Evolutionary conservation across 805 yeast species (phyloP).

Genomic region (Lachancea thermotolerans): DNA sequence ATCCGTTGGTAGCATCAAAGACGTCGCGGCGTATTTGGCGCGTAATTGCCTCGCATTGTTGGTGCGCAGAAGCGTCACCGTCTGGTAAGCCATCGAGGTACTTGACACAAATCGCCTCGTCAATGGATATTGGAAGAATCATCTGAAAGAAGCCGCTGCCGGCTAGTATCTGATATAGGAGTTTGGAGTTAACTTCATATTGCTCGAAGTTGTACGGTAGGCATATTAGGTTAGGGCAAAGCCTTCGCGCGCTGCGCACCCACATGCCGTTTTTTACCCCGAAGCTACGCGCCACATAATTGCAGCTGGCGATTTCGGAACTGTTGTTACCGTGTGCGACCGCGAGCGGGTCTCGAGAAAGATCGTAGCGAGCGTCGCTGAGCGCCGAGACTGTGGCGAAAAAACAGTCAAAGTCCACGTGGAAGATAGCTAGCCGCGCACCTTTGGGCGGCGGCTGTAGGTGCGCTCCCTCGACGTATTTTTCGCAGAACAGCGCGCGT

Average conservation of each 20-base stretch:
- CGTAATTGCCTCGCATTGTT: constrained; percentile 24
- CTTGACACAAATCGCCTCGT: constrained; percentile 61
- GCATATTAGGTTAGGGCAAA: constrained; percentile 61
- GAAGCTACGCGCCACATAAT: constrained; percentile 70
- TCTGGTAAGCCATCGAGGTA: constrained; percentile 12
- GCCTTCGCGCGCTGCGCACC: constrained; percentile 55
- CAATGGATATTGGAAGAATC: constrained; percentile 81
- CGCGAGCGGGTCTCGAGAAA: constrained; percentile 50
- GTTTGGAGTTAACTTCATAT: constrained; percentile 59
- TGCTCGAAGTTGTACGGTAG: constrained; percentile 68
- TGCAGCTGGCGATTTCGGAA: constrained; percentile 86
- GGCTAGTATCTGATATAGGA: constrained; percentile 53
- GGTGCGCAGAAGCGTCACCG: constrained; percentile 20
- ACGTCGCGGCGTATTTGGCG: constrained; percentile 37
- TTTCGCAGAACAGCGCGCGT: constrained; percentile 49
- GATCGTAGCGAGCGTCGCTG: constrained; percentile 37
- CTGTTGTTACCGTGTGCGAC: constrained; percentile 43
- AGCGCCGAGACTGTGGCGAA: constrained; percentile 81
- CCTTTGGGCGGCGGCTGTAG: constrained; percentile 7
- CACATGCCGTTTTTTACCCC: constrained; percentile 92
- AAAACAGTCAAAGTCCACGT: constrained; percentile 90
- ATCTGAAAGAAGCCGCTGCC: constrained; percentile 30
- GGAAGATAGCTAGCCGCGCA: constrained; percentile 42
- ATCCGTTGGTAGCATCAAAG: constrained; percentile 38
- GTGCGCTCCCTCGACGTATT: constrained; percentile 32